Percentiles rank a stretch among this genome's conserved stretches.
phyloP scores from a whole-genome alignment of 805 yeast genomes.

The Maudiozyma turicensis region DNA sequence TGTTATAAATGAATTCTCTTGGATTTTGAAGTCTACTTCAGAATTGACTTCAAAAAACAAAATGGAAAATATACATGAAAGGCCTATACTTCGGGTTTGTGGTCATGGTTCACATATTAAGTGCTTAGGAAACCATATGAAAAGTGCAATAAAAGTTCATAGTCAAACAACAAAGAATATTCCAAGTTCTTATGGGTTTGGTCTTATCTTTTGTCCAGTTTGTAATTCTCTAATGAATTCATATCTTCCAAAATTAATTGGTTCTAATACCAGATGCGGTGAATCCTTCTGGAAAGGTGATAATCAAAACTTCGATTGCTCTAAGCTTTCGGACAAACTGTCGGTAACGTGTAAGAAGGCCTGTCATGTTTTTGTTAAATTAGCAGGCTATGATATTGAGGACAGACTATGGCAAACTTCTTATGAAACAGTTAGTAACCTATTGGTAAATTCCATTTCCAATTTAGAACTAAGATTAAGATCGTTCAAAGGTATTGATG shows the following conservation, averaged over 20 bases:
- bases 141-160: conserved; percentile 44
- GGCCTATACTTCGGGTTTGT: conserved; percentile 44
- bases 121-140: conserved; percentile 60
- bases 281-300: conserved; percentile 5
- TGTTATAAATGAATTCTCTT: neutral
- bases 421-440: conserved; percentile 9
- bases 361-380: conserved; percentile 13
- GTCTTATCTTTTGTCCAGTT: conserved; percentile 80
- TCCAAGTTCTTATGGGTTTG: conserved; percentile 62
- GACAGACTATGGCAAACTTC: neutral
- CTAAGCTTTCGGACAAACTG: neutral
- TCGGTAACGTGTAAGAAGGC: conserved; percentile 12
- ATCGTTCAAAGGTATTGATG: conserved; percentile 28
- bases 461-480: conserved; percentile 59
- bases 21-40: neutral
- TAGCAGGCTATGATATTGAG: conserved; percentile 1
- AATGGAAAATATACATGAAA: conserved; percentile 1
- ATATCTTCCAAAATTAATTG: conserved; percentile 54
- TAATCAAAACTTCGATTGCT: neutral
- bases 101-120: conserved; percentile 89
- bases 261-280: conserved; percentile 4
- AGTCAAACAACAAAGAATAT: conserved; percentile 72
- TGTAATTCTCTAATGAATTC: conserved; percentile 82
- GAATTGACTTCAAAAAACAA: neutral
- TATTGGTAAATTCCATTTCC: conserved; percentile 48